Conservation (phyloP, 2,329 filamentous ascomycete genomes). For the Beauveria scarabaeidicola region DNA sequence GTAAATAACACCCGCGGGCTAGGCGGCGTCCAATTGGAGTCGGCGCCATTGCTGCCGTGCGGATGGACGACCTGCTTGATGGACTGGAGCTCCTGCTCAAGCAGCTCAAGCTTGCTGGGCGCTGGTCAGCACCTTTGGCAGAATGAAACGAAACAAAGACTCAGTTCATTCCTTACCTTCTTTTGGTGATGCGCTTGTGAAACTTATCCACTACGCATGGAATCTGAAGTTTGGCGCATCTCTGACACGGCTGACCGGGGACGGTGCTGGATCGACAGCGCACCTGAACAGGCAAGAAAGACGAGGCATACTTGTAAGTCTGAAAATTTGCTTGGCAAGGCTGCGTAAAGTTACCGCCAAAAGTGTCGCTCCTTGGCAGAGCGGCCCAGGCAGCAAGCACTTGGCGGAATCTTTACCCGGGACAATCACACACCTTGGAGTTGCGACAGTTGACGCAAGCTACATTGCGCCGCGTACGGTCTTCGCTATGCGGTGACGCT, state of each 20-base stretch:
- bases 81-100: constrained; percentile 45
- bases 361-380: neutral
- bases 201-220: constrained; percentile 38
- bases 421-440: constrained; percentile 27
- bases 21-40: constrained; percentile 21
- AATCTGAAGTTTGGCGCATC: constrained; percentile 35
- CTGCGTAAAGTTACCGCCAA: neutral
- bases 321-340: constrained; percentile 4
- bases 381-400: neutral
- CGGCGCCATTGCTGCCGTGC: constrained; percentile 15
- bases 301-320: constrained; percentile 9
- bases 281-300: constrained; percentile 24
- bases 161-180: constrained; percentile 26
- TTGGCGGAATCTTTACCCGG: neutral
- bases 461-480: constrained; percentile 28
- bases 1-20: constrained; percentile 20
- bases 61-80: constrained; percentile 43
- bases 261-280: constrained; percentile 34
- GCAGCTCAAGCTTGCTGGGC: constrained; percentile 44
- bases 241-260: constrained; percentile 33
- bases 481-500: constrained; percentile 18
- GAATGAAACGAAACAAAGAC: neutral
- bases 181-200: constrained; percentile 37
- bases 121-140: neutral
- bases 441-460: constrained; percentile 31